Conservation (phyloP, 495 filamentous ascomycete genomes). For the Penicillium crystallinum region DNA sequence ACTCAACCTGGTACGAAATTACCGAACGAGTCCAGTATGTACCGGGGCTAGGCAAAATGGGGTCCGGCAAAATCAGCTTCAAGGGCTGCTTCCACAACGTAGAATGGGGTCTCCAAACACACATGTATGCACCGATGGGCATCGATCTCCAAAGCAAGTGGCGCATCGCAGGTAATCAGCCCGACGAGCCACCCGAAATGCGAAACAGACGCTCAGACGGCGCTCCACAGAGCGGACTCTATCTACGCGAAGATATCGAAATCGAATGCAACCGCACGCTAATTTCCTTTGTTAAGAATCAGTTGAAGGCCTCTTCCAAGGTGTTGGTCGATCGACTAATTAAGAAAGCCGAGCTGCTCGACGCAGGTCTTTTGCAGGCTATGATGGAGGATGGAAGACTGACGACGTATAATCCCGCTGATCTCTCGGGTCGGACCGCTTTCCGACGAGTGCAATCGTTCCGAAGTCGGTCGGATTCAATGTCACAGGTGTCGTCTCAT, state of each 20-base stretch:
- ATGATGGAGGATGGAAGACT: conserved; percentile 25
- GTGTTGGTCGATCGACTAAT: conserved; percentile 61
- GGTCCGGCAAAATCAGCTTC: conserved; percentile 60
- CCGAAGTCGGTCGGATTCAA: conserved; percentile 2
- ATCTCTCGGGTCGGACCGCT: conserved; percentile 6
- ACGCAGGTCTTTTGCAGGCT: conserved; percentile 24
- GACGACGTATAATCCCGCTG: conserved; percentile 26
- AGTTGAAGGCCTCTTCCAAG: conserved; percentile 63
- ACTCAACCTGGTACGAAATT: conserved; percentile 63
- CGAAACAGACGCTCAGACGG: conserved; percentile 48
- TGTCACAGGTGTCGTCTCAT: neutral
- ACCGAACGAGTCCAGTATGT: conserved; percentile 66
- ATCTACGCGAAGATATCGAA: conserved; percentile 70
- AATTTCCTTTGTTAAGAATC: conserved; percentile 67
- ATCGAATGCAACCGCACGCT: conserved; percentile 72
- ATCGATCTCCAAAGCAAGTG: conserved; percentile 67
- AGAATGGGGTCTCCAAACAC: conserved; percentile 64
- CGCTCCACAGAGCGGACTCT: conserved; percentile 58
- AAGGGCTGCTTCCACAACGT: conserved; percentile 70
- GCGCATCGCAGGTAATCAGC: conserved; percentile 53
- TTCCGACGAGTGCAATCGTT: neutral
- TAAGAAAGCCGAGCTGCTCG: conserved; percentile 48
- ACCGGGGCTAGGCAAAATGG: conserved; percentile 54
- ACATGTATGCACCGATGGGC: conserved; percentile 64
- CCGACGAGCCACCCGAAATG: conserved; percentile 55